These are phyloP conservation scores for Zygosaccharomyces bisporus DNA, from an alignment of 805 yeast genomes.

Conservation along the genomic window DNA sequence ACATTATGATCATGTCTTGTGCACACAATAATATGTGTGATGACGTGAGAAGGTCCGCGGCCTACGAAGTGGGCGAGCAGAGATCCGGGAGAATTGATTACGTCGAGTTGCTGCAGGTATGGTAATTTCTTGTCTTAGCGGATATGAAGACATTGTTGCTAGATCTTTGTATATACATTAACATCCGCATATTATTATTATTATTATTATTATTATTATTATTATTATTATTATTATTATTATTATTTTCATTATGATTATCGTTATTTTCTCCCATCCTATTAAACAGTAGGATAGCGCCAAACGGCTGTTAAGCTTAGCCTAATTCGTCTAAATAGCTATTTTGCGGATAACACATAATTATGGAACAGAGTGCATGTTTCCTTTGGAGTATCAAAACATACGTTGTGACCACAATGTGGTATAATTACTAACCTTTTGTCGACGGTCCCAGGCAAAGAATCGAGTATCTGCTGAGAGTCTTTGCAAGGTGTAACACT, in stretches of 20 bases:
- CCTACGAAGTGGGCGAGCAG: slow-evolving; percentile 32
- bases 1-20: slow-evolving; percentile 51
- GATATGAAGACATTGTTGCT: neutral
- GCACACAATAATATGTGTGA: slow-evolving; percentile 56
- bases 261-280: too few relatives aligned
- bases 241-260: too few relatives aligned
- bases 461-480: slow-evolving; percentile 10
- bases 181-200: neutral
- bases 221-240: too few relatives aligned
- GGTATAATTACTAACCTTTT: slow-evolving; percentile 15
- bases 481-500: slow-evolving; percentile 23
- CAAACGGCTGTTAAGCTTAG: neutral
- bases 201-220: slow-evolving; percentile 1
- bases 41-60: slow-evolving; percentile 44
- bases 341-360: neutral
- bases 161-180: slow-evolving; percentile 1
- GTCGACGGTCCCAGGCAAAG: slow-evolving; percentile 9
- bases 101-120: slow-evolving; percentile 55
- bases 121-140: slow-evolving; percentile 37
- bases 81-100: slow-evolving; percentile 47
- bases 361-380: slow-evolving; percentile 12
- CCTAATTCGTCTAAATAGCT: neutral
- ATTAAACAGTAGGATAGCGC: too few relatives aligned
- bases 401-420: slow-evolving; percentile 29
- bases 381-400: slow-evolving; percentile 25